phyloP scores from a whole-genome alignment of 257 asterid species.

The Coffea canephora region DNA sequence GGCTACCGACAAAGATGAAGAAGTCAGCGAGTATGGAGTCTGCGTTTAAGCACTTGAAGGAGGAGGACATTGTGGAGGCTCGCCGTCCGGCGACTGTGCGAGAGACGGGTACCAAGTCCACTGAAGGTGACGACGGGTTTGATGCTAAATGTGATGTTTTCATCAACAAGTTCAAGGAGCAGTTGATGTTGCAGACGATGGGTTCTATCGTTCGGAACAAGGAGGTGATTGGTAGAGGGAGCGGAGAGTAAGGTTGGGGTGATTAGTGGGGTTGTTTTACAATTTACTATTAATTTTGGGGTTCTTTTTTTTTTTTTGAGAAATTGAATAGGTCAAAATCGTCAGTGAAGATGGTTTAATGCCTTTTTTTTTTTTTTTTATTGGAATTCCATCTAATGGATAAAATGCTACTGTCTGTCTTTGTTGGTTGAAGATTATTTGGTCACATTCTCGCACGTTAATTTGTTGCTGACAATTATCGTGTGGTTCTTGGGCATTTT shows the following conservation, averaged over 20 bases:
- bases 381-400: constrained; percentile 19
- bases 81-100: constrained; percentile 68
- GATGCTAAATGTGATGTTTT: constrained; percentile 82
- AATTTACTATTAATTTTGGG: constrained; percentile 30
- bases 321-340: background rate
- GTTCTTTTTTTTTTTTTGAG: background rate
- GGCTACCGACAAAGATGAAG: constrained; percentile 47
- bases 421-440: constrained; percentile 14
- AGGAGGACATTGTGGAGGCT: constrained; percentile 45
- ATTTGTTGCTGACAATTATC: constrained; percentile 20
- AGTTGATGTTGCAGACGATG: constrained; percentile 77
- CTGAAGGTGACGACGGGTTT: constrained; percentile 55
- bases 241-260: constrained; percentile 29
- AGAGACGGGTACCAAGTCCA: constrained; percentile 37
- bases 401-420: constrained; percentile 22
- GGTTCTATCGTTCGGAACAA: constrained; percentile 73
- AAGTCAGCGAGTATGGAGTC: constrained; percentile 60
- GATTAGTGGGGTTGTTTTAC: constrained; percentile 22
- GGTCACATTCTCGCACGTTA: constrained; percentile 4
- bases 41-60: constrained; percentile 45
- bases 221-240: constrained; percentile 65
- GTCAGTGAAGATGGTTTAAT: background rate
- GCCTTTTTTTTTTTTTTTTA: background rate
- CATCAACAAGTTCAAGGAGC: constrained; percentile 77
- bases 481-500: constrained; percentile 33